Base-by-base conservation (phyloP, 1,284 basidiomycete genomes). In the Hemileia vastatrix region DNA sequence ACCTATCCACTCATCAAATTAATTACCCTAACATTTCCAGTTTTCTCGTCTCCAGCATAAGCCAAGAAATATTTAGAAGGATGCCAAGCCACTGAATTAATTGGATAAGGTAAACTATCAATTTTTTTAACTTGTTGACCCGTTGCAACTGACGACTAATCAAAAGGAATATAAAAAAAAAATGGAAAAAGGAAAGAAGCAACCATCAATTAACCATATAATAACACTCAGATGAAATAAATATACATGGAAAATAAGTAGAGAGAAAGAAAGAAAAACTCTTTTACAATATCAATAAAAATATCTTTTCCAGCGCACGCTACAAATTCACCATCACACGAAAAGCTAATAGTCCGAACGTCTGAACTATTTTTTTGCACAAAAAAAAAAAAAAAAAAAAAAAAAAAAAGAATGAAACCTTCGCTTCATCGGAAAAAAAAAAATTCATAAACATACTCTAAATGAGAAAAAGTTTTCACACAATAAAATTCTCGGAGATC, bases 241-340 rank as follows among this genome's bases (percentile, higher is more conserved):
- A 23, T 63, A 56, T 1, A 70, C 21, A 15, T 51, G 48, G 43
- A 69, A 64, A 1, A 57, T 53, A 0, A n/a, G 31, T 2, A 6
- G 36, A 0, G 23, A 21, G 1, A 36, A 13, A 8, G n/a, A 59
- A 13, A 57, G 51, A 8, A 4, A 33, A 6, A 64, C 57, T 4
- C 66, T 58, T n/a, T n/a, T 5, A 65, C 67, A 45, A 72, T 67
- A 9, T 48, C 44, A 43, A 72, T 66, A 15, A 67, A 67, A 1
- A 56, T 18, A 49, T 74, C 72, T 53, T 74, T 72, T 1, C 72
- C 72, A 19, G 68, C 71, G 0, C 66, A 65, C 0, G 72, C 72
- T 0, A 74, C 50, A 23, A 73, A 65, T 48, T 74, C 72, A 1
- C 72, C 72, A 19, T 74, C 72, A 54, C 66, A 67, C 8, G 69